Base-by-base conservation (phyloP, 78 protist species). In the Acrasis kona region DNA sequence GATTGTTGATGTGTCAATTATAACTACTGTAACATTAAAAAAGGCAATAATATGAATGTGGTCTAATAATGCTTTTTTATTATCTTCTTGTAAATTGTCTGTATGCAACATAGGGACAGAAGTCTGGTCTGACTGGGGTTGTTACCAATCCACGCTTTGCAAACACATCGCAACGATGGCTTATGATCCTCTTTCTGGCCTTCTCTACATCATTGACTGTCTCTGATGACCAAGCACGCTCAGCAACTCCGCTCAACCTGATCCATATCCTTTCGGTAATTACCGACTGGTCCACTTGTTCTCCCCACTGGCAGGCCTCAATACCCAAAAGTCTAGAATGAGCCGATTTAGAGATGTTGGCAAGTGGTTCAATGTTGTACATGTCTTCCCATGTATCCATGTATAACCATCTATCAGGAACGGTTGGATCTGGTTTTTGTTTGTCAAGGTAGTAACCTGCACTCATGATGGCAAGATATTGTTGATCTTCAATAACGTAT, bases 251-350 rank as follows among this genome's bases (percentile, higher is more conserved):
- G 2, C 68, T 40, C 34, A 12, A 5, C 5, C 74, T 31, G 2
- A 40, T 5, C 74, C 2, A 5, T 5, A 34, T 34, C 5, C 36
- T 32, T 10, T 10, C 32, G 40, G 29, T 5, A 5, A 70, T 2
- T 30, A 5, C 37, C n/a, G 67, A 30, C 68, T 2, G 2, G 40
- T 74, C 70, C 40, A 65, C 70, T 19, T 5, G 3, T 39, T 74
- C 77, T 28, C 42, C 2, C 77, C 77, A 74, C 2, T 5, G 3
- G 10, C 66, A 67, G 77, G 76, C 77, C 5, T 74, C 77, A 3
- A 61, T 70, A 28, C 77, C 77, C 3, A 69, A 30, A 9, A 74
- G 41, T 28, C 32, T 61, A 10, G 2, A 5, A 19, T 2, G 41
- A 28, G 39, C 65, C 27, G 39, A 61, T 10, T 28, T 70, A 2